A percentile compares a stretch with the other conserved stretches of the same genome.
These are phyloP conservation scores for Puccinia polysora DNA, from an alignment of 1,284 basidiomycete species.

Conservation along the genomic window DNA sequence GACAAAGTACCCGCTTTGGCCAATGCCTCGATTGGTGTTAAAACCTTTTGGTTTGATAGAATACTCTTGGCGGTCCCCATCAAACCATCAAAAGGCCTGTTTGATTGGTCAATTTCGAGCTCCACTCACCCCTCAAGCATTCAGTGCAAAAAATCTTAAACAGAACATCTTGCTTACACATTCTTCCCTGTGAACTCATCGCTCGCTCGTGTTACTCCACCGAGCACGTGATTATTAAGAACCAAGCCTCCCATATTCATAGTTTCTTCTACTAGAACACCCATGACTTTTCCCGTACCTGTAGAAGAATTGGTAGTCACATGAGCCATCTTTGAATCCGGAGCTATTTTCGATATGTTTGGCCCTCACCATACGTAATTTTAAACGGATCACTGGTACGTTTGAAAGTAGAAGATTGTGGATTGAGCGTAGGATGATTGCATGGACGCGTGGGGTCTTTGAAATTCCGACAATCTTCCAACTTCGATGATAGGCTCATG, in stretches of 20 bases:
- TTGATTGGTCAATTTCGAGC: constrained; percentile 47
- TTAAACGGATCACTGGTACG: constrained; percentile 49
- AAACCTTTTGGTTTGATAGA: constrained; percentile 64
- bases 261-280: constrained; percentile 65
- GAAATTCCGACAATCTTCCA: constrained; percentile 57
- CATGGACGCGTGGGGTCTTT: constrained; percentile 53
- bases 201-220: constrained; percentile 64
- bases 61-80: constrained; percentile 73
- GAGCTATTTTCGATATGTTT: neutral
- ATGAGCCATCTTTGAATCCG: neutral
- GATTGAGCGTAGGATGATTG: constrained; percentile 66
- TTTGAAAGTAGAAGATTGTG: constrained; percentile 64
- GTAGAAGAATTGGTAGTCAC: neutral
- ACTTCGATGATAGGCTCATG: no score
- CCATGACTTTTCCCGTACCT: constrained; percentile 63
- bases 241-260: constrained; percentile 65
- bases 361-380: constrained; percentile 25
- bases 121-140: constrained; percentile 25
- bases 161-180: constrained; percentile 12
- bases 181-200: constrained; percentile 60
- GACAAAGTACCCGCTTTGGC: constrained; percentile 62
- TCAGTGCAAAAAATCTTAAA: neutral
- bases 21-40: constrained; percentile 71
- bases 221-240: constrained; percentile 66
- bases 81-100: constrained; percentile 68